A percentile compares a stretch with the other conserved stretches of the same genome.
Evolutionary conservation across 2,329 filamentous ascomycete genomes (phyloP).

Genomic region (Calonectria fujianensis): DNA sequence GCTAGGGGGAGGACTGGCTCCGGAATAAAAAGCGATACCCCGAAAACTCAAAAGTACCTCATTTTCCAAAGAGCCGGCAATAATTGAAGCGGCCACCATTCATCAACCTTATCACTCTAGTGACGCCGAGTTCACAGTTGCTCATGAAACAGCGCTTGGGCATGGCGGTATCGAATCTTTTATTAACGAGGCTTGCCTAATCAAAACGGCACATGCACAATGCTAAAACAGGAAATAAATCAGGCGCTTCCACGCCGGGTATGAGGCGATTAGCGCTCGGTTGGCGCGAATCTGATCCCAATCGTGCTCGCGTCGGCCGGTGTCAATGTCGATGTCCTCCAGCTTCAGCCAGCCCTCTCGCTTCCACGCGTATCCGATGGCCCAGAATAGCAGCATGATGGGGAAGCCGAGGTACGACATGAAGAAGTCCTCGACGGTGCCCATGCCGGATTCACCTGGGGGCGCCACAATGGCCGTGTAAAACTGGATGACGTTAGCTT

Average conservation of each 20-base stretch:
- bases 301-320: slow-evolving; percentile 76
- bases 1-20: not conserved
- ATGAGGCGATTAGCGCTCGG: slow-evolving; percentile 15
- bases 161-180: not conserved
- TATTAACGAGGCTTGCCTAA: slow-evolving; percentile 18
- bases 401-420: slow-evolving; percentile 71
- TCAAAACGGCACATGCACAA: not conserved
- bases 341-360: slow-evolving; percentile 73
- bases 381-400: slow-evolving; percentile 72
- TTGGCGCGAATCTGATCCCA: slow-evolving; percentile 63
- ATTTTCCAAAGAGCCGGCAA: not conserved
- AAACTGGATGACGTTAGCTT: slow-evolving; percentile 50
- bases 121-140: not conserved
- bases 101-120: not conserved
- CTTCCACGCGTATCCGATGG: slow-evolving; percentile 78
- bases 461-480: slow-evolving; percentile 67
- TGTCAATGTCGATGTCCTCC: slow-evolving; percentile 78
- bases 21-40: not conserved
- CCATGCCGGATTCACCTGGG: slow-evolving; percentile 53
- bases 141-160: slow-evolving; percentile 18
- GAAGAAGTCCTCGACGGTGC: slow-evolving; percentile 70
- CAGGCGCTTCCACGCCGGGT: slow-evolving; percentile 23
- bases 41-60: not conserved
- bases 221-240: slow-evolving; percentile 24
- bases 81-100: not conserved